phyloP scores from a whole-genome alignment of 2,329 filamentous ascomycete genomes.

The Hypomyces rosellus region DNA sequence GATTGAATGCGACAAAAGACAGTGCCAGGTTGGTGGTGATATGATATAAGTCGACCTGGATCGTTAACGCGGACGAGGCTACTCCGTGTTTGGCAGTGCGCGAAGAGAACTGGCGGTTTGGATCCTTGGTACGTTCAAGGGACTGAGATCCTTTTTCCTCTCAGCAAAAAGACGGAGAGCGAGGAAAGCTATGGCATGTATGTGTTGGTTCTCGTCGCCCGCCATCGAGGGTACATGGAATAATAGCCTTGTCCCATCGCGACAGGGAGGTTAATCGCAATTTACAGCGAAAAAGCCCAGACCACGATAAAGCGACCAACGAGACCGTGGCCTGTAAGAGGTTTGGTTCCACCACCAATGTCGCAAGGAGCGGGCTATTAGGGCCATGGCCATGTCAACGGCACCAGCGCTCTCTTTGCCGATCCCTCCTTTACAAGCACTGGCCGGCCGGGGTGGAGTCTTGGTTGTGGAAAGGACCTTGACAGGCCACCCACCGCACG shows the following conservation, averaged over 20 bases:
- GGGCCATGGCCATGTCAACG: constrained; percentile 8
- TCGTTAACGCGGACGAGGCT: no score
- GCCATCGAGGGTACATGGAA: constrained; percentile 5
- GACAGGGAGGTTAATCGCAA: constrained; percentile 10
- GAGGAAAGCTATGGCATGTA: not conserved
- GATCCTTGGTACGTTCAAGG: no score
- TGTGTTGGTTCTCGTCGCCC: constrained; percentile 3
- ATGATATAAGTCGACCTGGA: no score
- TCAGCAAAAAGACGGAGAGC: no score
- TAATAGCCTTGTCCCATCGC: constrained; percentile 3
- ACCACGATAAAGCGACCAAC: constrained; percentile 10
- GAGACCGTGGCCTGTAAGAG: constrained; percentile 5
- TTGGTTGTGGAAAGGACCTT: constrained; percentile 1
- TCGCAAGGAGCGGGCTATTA: constrained; percentile 9
- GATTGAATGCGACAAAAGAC: not conserved
- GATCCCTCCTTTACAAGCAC: constrained; percentile 3
- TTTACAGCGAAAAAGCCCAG: constrained; percentile 6
- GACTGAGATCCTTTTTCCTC: no score
- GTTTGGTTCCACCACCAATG: constrained; percentile 9
- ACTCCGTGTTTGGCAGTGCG: no score
- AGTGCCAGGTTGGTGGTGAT: no score
- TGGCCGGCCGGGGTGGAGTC: constrained; percentile 2
- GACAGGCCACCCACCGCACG: no score
- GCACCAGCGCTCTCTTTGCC: not conserved
- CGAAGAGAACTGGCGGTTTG: no score